Percentiles rank a stretch among this genome's conserved stretches.
phyloP scores from a whole-genome alignment of 169 alveolate genomes.

The Plasmodium vinckei region DNA sequence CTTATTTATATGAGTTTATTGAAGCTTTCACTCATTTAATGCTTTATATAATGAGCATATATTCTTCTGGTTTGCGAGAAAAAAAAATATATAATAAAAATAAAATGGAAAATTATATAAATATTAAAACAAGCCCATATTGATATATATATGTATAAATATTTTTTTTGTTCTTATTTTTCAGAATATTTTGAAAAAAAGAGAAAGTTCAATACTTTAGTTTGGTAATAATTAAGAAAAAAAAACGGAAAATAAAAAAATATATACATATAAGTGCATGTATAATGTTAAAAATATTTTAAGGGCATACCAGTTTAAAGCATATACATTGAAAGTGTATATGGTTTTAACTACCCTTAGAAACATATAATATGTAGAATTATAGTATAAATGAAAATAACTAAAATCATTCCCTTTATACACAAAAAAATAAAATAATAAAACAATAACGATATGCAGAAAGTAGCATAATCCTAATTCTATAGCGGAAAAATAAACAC shows the following conservation, averaged over 20 bases:
- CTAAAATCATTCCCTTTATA: too few species aligned
- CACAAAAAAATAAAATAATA: too few species aligned
- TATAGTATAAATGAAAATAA: too few species aligned
- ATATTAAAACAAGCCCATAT: not conserved
- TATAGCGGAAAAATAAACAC: too few species aligned
- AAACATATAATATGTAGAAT: too few species aligned
- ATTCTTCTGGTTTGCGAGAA: slow-evolving; percentile 50
- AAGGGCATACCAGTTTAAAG: not conserved
- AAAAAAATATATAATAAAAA: not conserved
- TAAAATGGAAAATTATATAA: not conserved
- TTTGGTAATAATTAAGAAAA: slow-evolving; percentile 46
- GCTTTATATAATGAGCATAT: slow-evolving; percentile 45
- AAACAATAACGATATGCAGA: too few species aligned
- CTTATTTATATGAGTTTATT: slow-evolving; percentile 66
- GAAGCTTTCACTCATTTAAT: slow-evolving; percentile 73
- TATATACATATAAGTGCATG: not conserved
- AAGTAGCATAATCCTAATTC: too few species aligned
- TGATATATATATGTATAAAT: slow-evolving; percentile 5
- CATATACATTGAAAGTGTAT: not conserved
- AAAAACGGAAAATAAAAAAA: slow-evolving; percentile 8
- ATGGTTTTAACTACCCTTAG: too few species aligned
- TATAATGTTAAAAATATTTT: not conserved
- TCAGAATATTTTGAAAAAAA: slow-evolving; percentile 69
- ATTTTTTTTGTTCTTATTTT: slow-evolving; percentile 28
- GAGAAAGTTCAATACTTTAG: slow-evolving; percentile 63